Conservation (phyloP, 306 rosid species). For the Citrullus amarus region DNA sequence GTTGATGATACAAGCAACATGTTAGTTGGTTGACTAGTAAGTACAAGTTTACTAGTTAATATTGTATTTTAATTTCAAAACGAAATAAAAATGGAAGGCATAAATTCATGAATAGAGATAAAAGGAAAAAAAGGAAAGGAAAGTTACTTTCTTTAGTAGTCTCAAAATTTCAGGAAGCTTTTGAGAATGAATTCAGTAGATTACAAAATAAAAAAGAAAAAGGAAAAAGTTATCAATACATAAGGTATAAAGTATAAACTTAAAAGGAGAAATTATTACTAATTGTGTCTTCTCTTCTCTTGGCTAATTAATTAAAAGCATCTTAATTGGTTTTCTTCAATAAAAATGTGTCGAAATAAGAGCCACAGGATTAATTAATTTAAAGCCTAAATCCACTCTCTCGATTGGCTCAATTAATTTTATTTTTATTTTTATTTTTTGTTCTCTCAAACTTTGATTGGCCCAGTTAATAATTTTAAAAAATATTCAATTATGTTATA, state of each 20-base stretch:
- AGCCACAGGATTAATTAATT: neutral
- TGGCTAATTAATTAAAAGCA: neutral
- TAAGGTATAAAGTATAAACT: neutral
- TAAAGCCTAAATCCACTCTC: neutral
- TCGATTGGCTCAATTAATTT: neutral
- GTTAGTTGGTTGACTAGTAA: too few species aligned
- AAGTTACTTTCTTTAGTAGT: neutral
- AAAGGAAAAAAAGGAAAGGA: too few species aligned
- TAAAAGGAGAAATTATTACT: neutral
- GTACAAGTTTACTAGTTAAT: too few species aligned
- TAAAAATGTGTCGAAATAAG: neutral
- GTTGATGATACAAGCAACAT: too few species aligned
- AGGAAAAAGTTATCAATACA: neutral
- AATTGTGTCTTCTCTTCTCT: neutral
- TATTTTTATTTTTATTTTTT: neutral
- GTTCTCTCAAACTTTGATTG: neutral
- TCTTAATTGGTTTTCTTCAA: neutral
- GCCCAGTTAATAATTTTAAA: neutral
- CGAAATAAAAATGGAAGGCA: too few species aligned
- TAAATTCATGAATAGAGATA: too few species aligned
- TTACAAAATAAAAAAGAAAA: neutral
- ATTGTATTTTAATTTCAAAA: too few species aligned
- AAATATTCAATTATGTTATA: neutral
- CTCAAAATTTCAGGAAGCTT: neutral
- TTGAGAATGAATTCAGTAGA: neutral